These are phyloP conservation scores for Houttuynia cordata DNA, from an alignment of 164 flowering plant genomes.

Conservation along the genomic window DNA sequence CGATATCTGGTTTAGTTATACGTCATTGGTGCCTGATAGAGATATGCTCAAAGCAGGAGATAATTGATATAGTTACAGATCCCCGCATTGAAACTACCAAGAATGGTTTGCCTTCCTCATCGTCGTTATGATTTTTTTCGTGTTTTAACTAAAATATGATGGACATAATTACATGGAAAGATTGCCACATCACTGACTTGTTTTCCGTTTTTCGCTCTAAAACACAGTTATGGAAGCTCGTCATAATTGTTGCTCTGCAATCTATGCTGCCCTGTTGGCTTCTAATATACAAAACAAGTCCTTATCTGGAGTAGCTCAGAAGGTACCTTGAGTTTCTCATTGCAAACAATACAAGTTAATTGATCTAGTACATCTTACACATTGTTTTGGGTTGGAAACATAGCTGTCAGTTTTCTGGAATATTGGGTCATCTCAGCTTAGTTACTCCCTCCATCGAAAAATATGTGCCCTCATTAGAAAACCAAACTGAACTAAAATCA, in stretches of 20 bases:
- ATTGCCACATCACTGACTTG: neutral
- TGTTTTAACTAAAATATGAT: neutral
- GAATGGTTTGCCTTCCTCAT: conserved; percentile 33
- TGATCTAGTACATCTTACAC: no score
- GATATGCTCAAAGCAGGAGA: conserved; percentile 71
- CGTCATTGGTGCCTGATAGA: conserved; percentile 82
- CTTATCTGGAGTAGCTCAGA: conserved; percentile 32
- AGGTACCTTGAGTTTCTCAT: conserved; percentile 27
- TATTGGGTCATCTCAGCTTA: no score
- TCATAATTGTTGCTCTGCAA: conserved; percentile 67
- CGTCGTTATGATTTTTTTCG: neutral
- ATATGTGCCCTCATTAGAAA: no score
- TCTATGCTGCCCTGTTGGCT: conserved; percentile 32
- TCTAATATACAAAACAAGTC: conserved; percentile 33
- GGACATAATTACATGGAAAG: neutral
- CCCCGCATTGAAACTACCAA: conserved; percentile 54
- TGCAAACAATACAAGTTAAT: neutral
- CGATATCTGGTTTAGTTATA: conserved; percentile 58
- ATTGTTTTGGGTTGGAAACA: no score
- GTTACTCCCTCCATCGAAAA: no score
- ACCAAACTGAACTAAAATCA: no score
- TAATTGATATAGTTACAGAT: conserved; percentile 50
- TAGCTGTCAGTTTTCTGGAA: no score
- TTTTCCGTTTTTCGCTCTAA: neutral
- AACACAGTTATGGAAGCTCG: conserved; percentile 77